These are phyloP conservation scores for Aureobasidium sp. DNA, from an alignment of 2,329 filamentous ascomycete species.

Conservation along the genomic window DNA sequence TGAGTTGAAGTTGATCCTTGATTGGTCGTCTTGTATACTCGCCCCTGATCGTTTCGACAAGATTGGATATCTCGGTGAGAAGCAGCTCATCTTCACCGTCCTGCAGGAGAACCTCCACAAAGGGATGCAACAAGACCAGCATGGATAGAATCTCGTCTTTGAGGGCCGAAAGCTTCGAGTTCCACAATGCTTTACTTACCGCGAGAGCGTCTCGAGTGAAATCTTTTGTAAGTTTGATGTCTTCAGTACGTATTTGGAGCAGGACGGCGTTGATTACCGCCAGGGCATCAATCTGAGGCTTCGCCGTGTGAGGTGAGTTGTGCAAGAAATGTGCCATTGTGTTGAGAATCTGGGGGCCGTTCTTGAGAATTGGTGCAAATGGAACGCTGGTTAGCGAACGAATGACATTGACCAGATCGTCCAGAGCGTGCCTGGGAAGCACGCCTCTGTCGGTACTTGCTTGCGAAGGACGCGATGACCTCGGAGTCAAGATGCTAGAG, in stretches of 20 bases:
- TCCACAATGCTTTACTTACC: conserved; percentile 70
- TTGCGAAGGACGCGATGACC: conserved; percentile 23
- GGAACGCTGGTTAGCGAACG: conserved; percentile 25
- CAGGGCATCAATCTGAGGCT: conserved; percentile 66
- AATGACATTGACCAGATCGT: conserved; percentile 27
- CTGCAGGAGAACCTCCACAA: conserved; percentile 31
- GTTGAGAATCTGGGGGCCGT: conserved; percentile 50
- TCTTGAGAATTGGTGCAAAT: conserved; percentile 34
- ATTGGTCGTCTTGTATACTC: conserved; percentile 72
- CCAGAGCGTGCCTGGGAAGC: conserved; percentile 21
- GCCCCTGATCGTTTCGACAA: conserved; percentile 63
- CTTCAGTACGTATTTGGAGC: conserved; percentile 59
- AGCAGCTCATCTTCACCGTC: conserved; percentile 19
- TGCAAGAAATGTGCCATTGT: conserved; percentile 54
- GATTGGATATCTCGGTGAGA: conserved; percentile 47
- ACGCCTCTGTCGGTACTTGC: conserved; percentile 5
- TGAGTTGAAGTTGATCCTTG: conserved; percentile 67
- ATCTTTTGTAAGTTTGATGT: conserved; percentile 54
- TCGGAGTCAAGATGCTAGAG: conserved; percentile 21
- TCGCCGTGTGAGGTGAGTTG: conserved; percentile 45
- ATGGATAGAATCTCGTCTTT: conserved; percentile 70
- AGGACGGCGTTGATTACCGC: conserved; percentile 67
- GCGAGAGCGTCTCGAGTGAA: conserved; percentile 59
- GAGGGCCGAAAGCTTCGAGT: conserved; percentile 58
- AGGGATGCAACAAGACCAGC: conserved; percentile 53